phyloP scores from a whole-genome alignment of 306 rosid genomes.

The Cucumis hystrix region DNA sequence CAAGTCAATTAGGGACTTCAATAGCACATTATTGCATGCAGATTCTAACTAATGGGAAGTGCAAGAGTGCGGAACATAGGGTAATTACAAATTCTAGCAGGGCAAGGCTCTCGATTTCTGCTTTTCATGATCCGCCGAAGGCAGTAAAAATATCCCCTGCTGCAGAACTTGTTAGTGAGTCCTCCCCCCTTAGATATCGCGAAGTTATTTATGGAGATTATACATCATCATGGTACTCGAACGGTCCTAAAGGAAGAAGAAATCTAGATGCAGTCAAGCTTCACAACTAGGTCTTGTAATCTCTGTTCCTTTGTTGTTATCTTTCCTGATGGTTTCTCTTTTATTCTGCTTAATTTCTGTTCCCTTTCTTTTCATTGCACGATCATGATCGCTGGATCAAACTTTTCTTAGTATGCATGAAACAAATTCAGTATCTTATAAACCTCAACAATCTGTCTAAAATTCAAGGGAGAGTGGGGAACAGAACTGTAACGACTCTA shows the following conservation, averaged over 20 bases:
- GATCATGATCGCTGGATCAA: not conserved
- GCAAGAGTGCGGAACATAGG: constrained; percentile 59
- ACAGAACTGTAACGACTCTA: not conserved
- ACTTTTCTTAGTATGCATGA: not conserved
- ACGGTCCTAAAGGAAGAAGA: constrained; percentile 80
- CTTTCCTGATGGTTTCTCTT: not conserved
- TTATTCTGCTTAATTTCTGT: not conserved
- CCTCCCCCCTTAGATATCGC: constrained; percentile 38
- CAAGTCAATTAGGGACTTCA: not conserved
- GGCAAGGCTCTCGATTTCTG: constrained; percentile 70
- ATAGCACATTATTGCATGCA: constrained; percentile 14
- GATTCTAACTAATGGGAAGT: constrained; percentile 80
- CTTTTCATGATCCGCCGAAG: constrained; percentile 89
- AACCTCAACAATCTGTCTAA: not conserved
- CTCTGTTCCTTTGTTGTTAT: not conserved
- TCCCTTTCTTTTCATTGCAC: not conserved
- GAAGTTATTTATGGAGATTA: constrained; percentile 70
- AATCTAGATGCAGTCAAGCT: constrained; percentile 54
- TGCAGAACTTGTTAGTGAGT: constrained; percentile 40
- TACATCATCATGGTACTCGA: constrained; percentile 63
- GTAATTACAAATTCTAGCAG: constrained; percentile 52
- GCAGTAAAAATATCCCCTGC: constrained; percentile 46
- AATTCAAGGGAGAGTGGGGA: not conserved
- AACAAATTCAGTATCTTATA: not conserved
- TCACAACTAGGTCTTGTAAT: constrained; percentile 6